Evolutionary conservation across 2,329 filamentous ascomycete genomes (phyloP).

Genomic region (Gaeumannomyces tritici): DNA sequence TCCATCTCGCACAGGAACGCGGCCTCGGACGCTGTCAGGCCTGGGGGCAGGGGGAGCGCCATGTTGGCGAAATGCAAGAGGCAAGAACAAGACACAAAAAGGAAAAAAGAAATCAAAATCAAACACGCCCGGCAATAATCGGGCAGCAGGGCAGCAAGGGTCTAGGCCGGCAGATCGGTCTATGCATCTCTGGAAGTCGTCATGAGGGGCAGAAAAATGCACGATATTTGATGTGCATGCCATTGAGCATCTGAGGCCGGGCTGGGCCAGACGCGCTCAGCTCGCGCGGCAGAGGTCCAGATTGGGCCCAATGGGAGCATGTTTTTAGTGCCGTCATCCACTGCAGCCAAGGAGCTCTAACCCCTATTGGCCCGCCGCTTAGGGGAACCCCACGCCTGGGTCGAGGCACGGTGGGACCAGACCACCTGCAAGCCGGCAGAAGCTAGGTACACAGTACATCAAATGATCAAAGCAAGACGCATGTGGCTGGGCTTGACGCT

Average conservation of each 20-base stretch:
- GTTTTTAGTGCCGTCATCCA: background rate
- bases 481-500: background rate
- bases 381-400: background rate
- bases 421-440: too few relatives aligned
- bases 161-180: background rate
- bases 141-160: too few relatives aligned
- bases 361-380: too few relatives aligned
- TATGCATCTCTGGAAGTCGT: background rate
- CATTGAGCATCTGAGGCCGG: too few relatives aligned
- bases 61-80: constrained; percentile 19
- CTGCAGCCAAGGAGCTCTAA: background rate
- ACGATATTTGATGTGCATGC: too few relatives aligned
- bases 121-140: background rate
- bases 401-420: too few relatives aligned
- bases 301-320: background rate
- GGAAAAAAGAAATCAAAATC: background rate
- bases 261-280: too few relatives aligned
- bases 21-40: constrained; percentile 77
- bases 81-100: too few relatives aligned
- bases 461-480: background rate
- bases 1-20: constrained; percentile 98
- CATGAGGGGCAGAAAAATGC: background rate
- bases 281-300: background rate
- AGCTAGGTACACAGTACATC: too few relatives aligned
- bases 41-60: constrained; percentile 40